phyloP scores from a whole-genome alignment of 306 rosid genomes.

The Acacia melanoxylon region DNA sequence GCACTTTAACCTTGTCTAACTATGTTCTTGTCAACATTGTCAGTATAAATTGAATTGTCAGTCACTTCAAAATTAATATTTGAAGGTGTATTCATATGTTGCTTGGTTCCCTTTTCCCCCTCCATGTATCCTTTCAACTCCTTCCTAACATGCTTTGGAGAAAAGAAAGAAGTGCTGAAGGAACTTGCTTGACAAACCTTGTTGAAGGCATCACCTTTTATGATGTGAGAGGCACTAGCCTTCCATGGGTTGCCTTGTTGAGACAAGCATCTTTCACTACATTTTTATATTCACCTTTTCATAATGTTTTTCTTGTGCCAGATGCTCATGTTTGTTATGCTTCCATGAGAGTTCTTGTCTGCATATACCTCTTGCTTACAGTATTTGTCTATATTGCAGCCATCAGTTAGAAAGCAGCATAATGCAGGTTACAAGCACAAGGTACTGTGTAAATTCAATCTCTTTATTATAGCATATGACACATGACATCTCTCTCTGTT shows the following conservation, averaged over 20 bases:
- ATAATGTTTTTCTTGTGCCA: neutral
- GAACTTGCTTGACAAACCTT: neutral
- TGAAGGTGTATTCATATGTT: neutral
- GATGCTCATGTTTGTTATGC: conserved; percentile 40
- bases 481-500: neutral
- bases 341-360: conserved; percentile 15
- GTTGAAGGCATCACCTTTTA: neutral
- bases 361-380: neutral
- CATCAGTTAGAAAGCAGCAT: conserved; percentile 97
- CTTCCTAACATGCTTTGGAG: neutral
- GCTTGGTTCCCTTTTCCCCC: neutral
- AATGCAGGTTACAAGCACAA: conserved; percentile 98
- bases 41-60: neutral
- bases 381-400: conserved; percentile 51
- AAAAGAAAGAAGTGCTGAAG: neutral
- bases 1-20: neutral
- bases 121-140: neutral
- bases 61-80: neutral
- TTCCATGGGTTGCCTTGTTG: neutral
- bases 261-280: neutral
- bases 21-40: neutral
- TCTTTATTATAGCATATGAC: neutral
- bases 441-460: conserved; percentile 42
- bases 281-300: neutral
- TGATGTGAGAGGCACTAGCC: neutral